These are phyloP conservation scores for Angophora floribunda DNA, from an alignment of 345 rosid species.

Conservation along the genomic window DNA sequence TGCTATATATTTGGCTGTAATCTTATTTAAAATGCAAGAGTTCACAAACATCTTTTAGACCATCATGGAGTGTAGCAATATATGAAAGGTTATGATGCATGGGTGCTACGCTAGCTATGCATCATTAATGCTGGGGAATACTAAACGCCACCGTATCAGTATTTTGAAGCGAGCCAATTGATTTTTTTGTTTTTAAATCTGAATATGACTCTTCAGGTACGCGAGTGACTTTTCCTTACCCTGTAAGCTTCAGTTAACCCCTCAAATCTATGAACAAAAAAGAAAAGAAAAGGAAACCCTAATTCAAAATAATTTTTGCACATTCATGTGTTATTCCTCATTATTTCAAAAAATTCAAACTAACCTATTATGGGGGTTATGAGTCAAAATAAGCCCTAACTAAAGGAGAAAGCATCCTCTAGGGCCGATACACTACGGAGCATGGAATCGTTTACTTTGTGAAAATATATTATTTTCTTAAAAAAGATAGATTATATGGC, in stretches of 20 bases:
- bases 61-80: background rate
- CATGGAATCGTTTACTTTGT: fast-evolving
- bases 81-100: background rate
- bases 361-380: fast-evolving
- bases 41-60: background rate
- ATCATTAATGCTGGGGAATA: background rate
- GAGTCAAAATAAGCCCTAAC: background rate
- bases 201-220: background rate
- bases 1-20: background rate
- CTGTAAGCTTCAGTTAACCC: background rate
- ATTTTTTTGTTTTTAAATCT: background rate
- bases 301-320: background rate
- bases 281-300: background rate
- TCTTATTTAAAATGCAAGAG: background rate
- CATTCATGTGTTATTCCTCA: background rate
- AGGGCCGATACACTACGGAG: fast-evolving
- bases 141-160: background rate
- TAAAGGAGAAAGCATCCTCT: background rate
- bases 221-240: background rate
- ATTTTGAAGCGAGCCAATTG: background rate
- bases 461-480: background rate
- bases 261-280: background rate
- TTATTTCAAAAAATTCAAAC: background rate
- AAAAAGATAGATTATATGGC: fast-evolving
- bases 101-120: background rate